These are phyloP conservation scores for Calonectria honghensis DNA, from an alignment of 2,329 filamentous ascomycete genomes.

Conservation along the genomic window DNA sequence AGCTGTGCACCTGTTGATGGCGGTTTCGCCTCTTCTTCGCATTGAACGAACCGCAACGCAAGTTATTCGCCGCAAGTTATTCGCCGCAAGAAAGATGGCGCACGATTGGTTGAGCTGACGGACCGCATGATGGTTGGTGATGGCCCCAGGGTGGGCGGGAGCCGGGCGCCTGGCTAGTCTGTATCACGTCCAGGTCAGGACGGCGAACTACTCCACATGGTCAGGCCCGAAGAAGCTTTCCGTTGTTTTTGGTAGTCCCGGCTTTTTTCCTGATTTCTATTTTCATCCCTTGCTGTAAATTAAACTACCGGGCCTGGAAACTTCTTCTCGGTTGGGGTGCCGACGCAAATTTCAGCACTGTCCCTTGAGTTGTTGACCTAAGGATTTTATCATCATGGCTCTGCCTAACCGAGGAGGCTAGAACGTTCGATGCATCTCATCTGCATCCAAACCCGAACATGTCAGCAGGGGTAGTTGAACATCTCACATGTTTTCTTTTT, in stretches of 20 bases:
- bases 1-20: neutral
- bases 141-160: slow-evolving; percentile 7
- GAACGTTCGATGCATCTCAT: neutral
- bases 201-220: slow-evolving; percentile 11
- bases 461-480: neutral
- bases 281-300: neutral
- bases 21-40: slow-evolving; percentile 9
- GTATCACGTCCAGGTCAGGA: slow-evolving; percentile 17
- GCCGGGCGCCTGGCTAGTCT: slow-evolving; percentile 1
- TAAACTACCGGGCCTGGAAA: neutral
- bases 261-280: neutral
- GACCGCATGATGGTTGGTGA: neutral
- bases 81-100: neutral
- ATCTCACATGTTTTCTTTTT: neutral
- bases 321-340: neutral
- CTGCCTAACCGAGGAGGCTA: neutral
- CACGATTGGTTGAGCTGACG: neutral
- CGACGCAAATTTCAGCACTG: neutral
- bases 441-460: neutral
- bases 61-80: neutral
- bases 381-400: neutral
- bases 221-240: neutral
- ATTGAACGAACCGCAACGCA: neutral
- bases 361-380: neutral
- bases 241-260: neutral